Evolutionary conservation across 768 basidiomycete genomes (phyloP).

Genomic region (Phaeolepiota aurea): DNA sequence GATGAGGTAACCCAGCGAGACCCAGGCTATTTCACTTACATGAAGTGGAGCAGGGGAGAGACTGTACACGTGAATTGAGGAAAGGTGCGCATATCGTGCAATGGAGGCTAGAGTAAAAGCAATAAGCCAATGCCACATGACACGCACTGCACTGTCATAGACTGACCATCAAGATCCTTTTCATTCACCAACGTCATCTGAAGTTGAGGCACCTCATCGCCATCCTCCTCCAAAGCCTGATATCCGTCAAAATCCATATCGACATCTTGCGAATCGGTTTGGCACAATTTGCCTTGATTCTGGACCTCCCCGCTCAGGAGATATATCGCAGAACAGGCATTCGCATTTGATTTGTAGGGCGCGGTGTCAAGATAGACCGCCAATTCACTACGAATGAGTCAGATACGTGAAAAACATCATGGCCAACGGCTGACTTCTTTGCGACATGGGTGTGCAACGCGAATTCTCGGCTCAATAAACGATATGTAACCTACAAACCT

Average conservation of each 20-base stretch:
- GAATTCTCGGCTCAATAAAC: slow-evolving; percentile 65
- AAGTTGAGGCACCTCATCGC: slow-evolving; percentile 34
- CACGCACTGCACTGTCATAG: background rate
- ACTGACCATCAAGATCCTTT: slow-evolving; percentile 55
- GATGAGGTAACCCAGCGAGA: slow-evolving; percentile 3
- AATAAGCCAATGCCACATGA: background rate
- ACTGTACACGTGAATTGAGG: slow-evolving; percentile 61
- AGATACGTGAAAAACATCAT: slow-evolving; percentile 1
- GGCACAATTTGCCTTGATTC: slow-evolving; percentile 2
- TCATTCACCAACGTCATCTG: slow-evolving; percentile 57
- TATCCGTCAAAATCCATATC: slow-evolving; percentile 29
- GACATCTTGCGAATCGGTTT: slow-evolving; percentile 19
- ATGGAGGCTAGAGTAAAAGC: slow-evolving; percentile 34
- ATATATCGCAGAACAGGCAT: slow-evolving; percentile 58
- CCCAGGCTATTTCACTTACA: slow-evolving; percentile 27
- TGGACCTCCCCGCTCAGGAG: slow-evolving; percentile 50
- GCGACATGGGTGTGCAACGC: slow-evolving; percentile 69
- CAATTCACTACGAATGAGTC: slow-evolving; percentile 42
- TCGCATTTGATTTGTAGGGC: slow-evolving; percentile 27
- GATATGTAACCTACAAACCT: slow-evolving; percentile 62
- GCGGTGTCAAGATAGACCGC: slow-evolving; percentile 45
- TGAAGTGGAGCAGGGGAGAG: slow-evolving; percentile 56
- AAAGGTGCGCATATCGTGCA: slow-evolving; percentile 40
- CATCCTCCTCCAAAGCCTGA: slow-evolving; percentile 22
- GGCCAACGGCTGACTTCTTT: slow-evolving; percentile 50